A percentile compares a stretch with the other conserved stretches of the same genome.
These are phyloP conservation scores for Lepidium africanum DNA, from an alignment of 345 rosid genomes.

Conservation along the genomic window DNA sequence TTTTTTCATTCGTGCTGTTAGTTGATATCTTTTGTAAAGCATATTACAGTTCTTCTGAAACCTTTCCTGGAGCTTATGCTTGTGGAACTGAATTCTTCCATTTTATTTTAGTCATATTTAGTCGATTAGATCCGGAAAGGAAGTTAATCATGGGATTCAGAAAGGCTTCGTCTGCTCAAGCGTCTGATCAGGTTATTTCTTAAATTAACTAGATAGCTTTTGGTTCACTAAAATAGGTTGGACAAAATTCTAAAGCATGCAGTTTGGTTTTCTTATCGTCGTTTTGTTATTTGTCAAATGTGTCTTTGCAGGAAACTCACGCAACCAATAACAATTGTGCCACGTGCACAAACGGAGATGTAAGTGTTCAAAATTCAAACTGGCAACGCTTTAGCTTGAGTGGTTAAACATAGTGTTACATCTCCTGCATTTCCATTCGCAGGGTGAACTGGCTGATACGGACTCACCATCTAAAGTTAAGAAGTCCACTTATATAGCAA, in stretches of 20 bases:
- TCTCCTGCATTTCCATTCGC: constrained; percentile 31
- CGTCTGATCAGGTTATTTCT: constrained; percentile 76
- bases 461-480: constrained; percentile 60
- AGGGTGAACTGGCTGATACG: constrained; percentile 64
- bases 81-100: constrained; percentile 17
- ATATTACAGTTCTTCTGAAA: constrained; percentile 3
- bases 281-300: constrained; percentile 5
- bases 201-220: background rate
- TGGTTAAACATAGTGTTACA: constrained; percentile 10
- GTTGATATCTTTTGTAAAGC: constrained; percentile 4
- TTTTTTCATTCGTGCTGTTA: constrained; percentile 6
- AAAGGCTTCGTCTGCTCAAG: constrained; percentile 61
- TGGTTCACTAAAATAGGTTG: background rate
- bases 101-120: constrained; percentile 69
- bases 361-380: constrained; percentile 36
- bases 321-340: constrained; percentile 36
- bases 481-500: constrained; percentile 63
- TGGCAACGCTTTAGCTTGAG: constrained; percentile 25
- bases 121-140: constrained; percentile 90
- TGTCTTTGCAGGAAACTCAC: constrained; percentile 60
- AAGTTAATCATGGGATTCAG: constrained; percentile 92
- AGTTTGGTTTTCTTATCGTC: background rate
- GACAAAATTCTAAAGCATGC: background rate
- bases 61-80: constrained; percentile 3
- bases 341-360: constrained; percentile 47